phyloP scores from a whole-genome alignment of 148 eudicot genomes.

The Diospyros kaki region DNA sequence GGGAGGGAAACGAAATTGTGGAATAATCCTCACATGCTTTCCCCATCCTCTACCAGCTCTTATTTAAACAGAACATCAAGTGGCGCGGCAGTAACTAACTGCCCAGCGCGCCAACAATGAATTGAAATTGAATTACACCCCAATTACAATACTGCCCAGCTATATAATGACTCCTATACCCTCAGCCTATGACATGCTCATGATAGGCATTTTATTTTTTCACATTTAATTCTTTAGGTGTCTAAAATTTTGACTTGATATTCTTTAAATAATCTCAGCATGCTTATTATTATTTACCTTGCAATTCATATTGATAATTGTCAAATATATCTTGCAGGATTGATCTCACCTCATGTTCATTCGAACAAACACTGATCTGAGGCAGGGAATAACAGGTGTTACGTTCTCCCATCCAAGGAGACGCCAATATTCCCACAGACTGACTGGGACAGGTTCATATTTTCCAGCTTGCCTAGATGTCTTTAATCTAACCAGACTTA shows the following conservation, averaged over 20 bases:
- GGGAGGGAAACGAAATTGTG: too few species aligned
- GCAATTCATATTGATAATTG: neutral
- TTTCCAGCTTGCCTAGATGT: slow-evolving; percentile 26
- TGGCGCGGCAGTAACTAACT: too few species aligned
- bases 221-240: neutral
- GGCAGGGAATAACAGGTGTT: slow-evolving; percentile 33
- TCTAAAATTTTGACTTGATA: neutral
- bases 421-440: slow-evolving; percentile 23
- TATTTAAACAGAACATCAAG: too few species aligned
- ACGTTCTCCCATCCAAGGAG: slow-evolving; percentile 28
- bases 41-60: too few species aligned
- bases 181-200: too few species aligned
- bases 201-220: neutral
- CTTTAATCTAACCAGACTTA: slow-evolving; percentile 16
- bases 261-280: neutral
- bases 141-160: too few species aligned
- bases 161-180: too few species aligned
- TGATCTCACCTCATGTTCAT: slow-evolving; percentile 33
- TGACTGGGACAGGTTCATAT: slow-evolving; percentile 28
- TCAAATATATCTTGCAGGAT: slow-evolving; percentile 21
- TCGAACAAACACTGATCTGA: slow-evolving; percentile 29
- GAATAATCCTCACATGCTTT: too few species aligned
- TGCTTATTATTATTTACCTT: neutral
- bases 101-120: too few species aligned
- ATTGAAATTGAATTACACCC: too few species aligned